Base-by-base conservation (phyloP, 768 basidiomycete genomes). In the Tricholoma saponaceum region DNA sequence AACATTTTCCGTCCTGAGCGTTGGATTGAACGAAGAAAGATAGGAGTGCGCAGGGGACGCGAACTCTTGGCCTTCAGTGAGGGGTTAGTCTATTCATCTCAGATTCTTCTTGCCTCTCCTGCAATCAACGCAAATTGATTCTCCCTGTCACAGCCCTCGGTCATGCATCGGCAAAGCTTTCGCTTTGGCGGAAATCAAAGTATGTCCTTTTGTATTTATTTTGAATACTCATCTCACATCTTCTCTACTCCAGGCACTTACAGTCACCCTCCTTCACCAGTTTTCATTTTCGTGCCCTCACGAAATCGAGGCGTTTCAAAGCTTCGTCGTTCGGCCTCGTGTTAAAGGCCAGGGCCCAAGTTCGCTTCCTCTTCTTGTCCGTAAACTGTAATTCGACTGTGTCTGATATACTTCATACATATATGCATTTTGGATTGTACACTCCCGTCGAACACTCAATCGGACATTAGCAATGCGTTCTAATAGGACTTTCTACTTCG, bases 271-370 rank as follows among this genome's bases (percentile, higher is more conserved):
- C 32, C 65, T 86, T 62, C 77, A 73, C 30, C 78, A 80, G 32
- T 87, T 84, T 65, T 74, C 78, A 7, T 84, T 86, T 63, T 69
- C 75, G 3, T 82, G 80, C 59, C 66, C 72, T 20, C 63, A 72
- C 51, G 73, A 84, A 33, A 85, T 86, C 49, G 84, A 86, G 62
- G 66, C 82, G 22, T 86, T 86, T 67, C 83, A 85, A 62, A 84
- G 84, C 53, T 86, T 86, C 58, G 85, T 87, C 12, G 76, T 87
- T 52, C 79, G 85, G 14, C 83, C 85, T 33, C 77, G 83, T 32
- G 66, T 87, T 56, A 72, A 71, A 60, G 83, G 83, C 46, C 72
- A 84, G 61, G 73, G 71, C 0, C 67, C 74, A 9, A 86, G 83
- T 60, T 83, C 83, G 12, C 76, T 87, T 39, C 84, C 85, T 39